phyloP scores from a whole-genome alignment of 257 asterid genomes.

The Nicotiana knightiana region DNA sequence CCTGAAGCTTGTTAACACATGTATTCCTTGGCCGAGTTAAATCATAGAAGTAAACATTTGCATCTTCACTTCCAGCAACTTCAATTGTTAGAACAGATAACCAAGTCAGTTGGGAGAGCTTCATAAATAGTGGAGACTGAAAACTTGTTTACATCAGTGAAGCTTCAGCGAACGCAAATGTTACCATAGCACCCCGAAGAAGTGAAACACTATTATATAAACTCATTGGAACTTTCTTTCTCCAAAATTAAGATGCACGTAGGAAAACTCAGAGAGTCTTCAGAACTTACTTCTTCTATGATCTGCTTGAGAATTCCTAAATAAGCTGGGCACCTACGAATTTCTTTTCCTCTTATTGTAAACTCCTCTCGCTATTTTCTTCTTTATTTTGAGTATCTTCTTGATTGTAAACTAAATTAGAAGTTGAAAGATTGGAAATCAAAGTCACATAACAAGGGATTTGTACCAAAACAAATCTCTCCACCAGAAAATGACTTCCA shows the following conservation, averaged over 20 bases:
- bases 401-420: neutral
- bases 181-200: neutral
- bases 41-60: conserved; percentile 91
- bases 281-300: neutral
- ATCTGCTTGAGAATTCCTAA: neutral
- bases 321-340: neutral
- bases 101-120: conserved; percentile 18
- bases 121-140: neutral
- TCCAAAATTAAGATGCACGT: neutral
- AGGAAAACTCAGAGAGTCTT: neutral
- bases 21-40: conserved; percentile 81
- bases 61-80: conserved; percentile 99
- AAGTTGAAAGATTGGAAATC: neutral
- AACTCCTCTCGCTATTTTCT: neutral
- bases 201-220: neutral
- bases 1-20: conserved; percentile 98
- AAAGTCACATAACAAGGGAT: neutral
- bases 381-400: neutral
- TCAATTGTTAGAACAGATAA: conserved; percentile 15
- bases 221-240: neutral
- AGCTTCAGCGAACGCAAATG: neutral
- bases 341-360: neutral
- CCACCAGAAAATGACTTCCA: neutral
- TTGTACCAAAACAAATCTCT: neutral
- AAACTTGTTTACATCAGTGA: neutral